Evolutionary conservation across 805 yeast species (phyloP).

Genomic region (Kuraishia piskuri): DNA sequence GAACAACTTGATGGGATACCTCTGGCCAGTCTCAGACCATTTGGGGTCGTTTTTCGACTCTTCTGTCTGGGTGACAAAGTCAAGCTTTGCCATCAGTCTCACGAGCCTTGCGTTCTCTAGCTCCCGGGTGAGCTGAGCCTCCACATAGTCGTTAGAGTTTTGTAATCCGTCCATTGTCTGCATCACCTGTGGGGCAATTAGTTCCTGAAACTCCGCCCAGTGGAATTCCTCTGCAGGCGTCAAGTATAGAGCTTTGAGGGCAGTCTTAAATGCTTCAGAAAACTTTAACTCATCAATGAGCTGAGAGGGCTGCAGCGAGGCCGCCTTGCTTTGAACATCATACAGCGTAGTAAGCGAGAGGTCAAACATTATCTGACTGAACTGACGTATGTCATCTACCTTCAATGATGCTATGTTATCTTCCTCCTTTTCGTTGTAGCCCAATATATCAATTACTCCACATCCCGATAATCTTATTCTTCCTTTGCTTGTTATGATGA

Average conservation of each 20-base stretch:
- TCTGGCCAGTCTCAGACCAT: constrained; percentile 72
- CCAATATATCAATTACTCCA: constrained; percentile 63
- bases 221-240: constrained; percentile 15
- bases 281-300: constrained; percentile 23
- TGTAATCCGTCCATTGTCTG: constrained; percentile 40
- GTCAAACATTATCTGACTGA: constrained; percentile 55
- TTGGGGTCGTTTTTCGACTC: constrained; percentile 45
- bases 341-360: constrained; percentile 32
- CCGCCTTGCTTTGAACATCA: constrained; percentile 5
- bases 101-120: constrained; percentile 85
- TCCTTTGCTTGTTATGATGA: constrained; percentile 64
- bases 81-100: constrained; percentile 72
- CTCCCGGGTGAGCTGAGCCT: constrained; percentile 57
- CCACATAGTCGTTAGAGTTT: constrained; percentile 47
- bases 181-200: constrained; percentile 37
- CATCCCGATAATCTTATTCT: constrained; percentile 64
- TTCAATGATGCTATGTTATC: constrained; percentile 27
- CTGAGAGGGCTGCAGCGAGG: constrained; percentile 11
- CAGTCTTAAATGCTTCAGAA: constrained; percentile 36
- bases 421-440: constrained; percentile 13
- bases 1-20: constrained; percentile 67
- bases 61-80: constrained; percentile 69
- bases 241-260: constrained; percentile 28
- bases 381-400: constrained; percentile 42
- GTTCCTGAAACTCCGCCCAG: constrained; percentile 24